phyloP scores from a whole-genome alignment of 2,329 filamentous ascomycete species.

The Metarhizium brunneum region DNA sequence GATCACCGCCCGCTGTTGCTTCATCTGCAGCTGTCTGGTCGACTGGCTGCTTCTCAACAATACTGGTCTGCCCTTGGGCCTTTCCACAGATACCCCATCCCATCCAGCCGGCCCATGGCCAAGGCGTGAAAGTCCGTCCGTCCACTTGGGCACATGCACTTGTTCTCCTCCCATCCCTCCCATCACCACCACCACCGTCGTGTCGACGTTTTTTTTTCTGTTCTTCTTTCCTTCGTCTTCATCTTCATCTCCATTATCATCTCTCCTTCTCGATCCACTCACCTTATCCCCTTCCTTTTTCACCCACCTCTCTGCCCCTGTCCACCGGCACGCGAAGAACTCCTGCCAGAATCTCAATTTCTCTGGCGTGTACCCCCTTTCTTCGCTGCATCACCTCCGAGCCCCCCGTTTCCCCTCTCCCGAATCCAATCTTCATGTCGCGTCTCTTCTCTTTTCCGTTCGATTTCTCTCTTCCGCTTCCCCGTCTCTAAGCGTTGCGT shows the following conservation, averaged over 20 bases:
- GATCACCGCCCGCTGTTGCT: neutral
- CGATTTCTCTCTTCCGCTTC: conserved; percentile 5
- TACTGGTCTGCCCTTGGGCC: neutral
- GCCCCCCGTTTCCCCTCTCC: conserved; percentile 5
- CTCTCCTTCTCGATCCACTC: conserved; percentile 14
- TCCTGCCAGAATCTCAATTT: conserved; percentile 8
- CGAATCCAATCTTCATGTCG: conserved; percentile 7
- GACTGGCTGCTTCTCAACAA: neutral
- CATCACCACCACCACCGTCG: conserved; percentile 8
- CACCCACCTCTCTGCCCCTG: conserved; percentile 14
- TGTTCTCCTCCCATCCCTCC: conserved; percentile 7
- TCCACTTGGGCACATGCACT: neutral
- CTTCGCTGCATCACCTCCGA: conserved; percentile 17
- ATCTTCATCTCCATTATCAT: conserved; percentile 16
- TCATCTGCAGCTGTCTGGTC: neutral
- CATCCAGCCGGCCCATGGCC: neutral
- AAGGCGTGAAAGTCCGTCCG: conserved; percentile 6
- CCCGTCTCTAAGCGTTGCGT: conserved; percentile 14
- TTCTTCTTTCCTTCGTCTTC: conserved; percentile 18
- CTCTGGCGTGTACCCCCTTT: conserved; percentile 20
- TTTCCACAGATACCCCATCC: neutral
- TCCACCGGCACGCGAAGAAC: conserved; percentile 12
- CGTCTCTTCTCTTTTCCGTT: conserved; percentile 12
- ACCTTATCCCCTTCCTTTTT: conserved; percentile 15
- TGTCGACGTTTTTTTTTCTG: conserved; percentile 10